Percentiles rank a stretch among this genome's conserved stretches.
These are phyloP conservation scores for Amylostereum chailletii DNA, from an alignment of 1,284 basidiomycete species.

Conservation along the genomic window DNA sequence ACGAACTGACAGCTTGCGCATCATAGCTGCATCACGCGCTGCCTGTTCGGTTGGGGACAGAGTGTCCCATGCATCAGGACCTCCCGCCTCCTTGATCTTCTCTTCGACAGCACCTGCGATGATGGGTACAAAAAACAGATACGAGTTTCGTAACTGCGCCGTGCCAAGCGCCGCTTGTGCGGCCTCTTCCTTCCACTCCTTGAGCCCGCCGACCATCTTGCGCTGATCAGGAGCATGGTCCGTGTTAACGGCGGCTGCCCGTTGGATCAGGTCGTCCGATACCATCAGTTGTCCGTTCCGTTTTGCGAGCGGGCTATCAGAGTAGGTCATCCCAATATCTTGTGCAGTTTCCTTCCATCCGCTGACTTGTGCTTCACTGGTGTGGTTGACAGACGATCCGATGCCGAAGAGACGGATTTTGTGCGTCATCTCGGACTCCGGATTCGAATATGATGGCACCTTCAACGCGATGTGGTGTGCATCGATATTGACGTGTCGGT, in stretches of 20 bases:
- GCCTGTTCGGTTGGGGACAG: slow-evolving; percentile 5
- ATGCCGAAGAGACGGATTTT: neutral
- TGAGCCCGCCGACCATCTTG: neutral
- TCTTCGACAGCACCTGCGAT: too few species aligned
- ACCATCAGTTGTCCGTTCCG: neutral
- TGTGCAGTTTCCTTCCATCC: neutral
- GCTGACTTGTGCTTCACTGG: neutral
- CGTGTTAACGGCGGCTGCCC: neutral
- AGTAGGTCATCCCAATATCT: slow-evolving; percentile 1
- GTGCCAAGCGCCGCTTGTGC: neutral
- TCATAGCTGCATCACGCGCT: neutral
- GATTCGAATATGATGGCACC: too few species aligned
- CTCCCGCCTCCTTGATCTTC: too few species aligned
- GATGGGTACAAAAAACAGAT: too few species aligned
- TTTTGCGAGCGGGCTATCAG: neutral
- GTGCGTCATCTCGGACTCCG: too few species aligned
- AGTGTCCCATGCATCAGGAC: slow-evolving; percentile 10
- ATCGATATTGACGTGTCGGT: slow-evolving; percentile 7
- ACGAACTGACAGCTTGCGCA: slow-evolving; percentile 1
- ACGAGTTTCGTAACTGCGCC: too few species aligned
- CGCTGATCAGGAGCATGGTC: neutral
- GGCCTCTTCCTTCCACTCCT: neutral
- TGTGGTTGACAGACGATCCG: neutral
- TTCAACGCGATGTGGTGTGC: neutral
- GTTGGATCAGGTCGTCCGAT: neutral